Percentiles rank a stretch among this genome's conserved stretches.
These are phyloP conservation scores for Fusarium ambrosium DNA, from an alignment of 2,329 filamentous ascomycete genomes.

Conservation along the genomic window DNA sequence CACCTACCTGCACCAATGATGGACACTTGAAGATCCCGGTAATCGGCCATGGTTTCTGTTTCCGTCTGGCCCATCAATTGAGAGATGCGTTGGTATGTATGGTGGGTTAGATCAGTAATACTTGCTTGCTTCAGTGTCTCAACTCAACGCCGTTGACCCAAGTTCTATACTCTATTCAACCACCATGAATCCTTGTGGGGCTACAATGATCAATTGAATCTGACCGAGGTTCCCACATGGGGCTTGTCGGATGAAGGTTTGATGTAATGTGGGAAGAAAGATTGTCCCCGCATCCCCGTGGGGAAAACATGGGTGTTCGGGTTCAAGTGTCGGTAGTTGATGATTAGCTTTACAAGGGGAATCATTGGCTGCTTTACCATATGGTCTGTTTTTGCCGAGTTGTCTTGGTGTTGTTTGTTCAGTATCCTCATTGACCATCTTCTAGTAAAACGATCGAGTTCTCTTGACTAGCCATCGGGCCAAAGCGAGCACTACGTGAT, in stretches of 20 bases:
- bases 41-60: neutral
- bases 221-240: neutral
- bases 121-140: neutral
- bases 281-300: neutral
- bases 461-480: neutral
- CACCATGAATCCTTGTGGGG: neutral
- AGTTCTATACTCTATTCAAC: neutral
- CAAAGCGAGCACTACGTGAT: neutral
- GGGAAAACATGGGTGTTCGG: neutral
- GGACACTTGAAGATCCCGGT: conserved; percentile 4
- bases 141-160: neutral
- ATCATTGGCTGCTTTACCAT: neutral
- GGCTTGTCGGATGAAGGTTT: neutral
- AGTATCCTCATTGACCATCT: neutral
- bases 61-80: neutral
- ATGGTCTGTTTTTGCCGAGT: neutral
- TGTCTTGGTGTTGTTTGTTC: neutral
- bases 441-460: neutral
- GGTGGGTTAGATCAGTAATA: neutral
- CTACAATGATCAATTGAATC: neutral
- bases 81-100: neutral
- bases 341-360: neutral
- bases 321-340: neutral
- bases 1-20: conserved; percentile 23
- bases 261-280: neutral